These are phyloP conservation scores for Backusella australiensis DNA, from an alignment of 192 early-diverging fungal genomes.

Conservation along the genomic window DNA sequence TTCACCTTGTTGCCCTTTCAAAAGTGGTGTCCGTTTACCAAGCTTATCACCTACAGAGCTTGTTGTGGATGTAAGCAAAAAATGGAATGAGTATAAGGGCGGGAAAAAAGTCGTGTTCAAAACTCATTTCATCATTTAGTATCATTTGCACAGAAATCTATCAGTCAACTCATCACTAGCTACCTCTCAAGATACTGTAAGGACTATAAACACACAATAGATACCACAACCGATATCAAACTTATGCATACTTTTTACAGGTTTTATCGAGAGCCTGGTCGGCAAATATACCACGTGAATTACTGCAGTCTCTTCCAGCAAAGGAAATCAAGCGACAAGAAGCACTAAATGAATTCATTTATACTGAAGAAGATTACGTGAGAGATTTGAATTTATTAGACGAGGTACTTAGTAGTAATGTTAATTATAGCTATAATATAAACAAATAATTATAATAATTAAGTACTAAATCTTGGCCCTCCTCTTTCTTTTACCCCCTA, in stretches of 20 bases:
- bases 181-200: conserved; percentile 26
- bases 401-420: conserved; percentile 22
- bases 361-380: conserved; percentile 93
- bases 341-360: conserved; percentile 89
- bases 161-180: conserved; percentile 34
- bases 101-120: background rate
- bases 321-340: conserved; percentile 88
- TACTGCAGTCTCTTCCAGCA: conserved; percentile 63
- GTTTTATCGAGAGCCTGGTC: conserved; percentile 58
- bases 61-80: background rate
- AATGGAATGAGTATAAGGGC: background rate
- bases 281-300: conserved; percentile 67
- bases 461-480: background rate
- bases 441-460: conserved; percentile 2
- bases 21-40: background rate
- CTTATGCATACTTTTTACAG: conserved; percentile 3
- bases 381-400: conserved; percentile 82
- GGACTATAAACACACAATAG: background rate
- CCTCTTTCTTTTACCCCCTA: background rate
- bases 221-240: background rate
- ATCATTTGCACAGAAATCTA: conserved; percentile 1
- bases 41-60: background rate
- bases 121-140: background rate
- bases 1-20: conserved; percentile 29
- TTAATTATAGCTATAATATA: background rate